Evolutionary conservation across 106 monocot species (phyloP), one percentile per base, ranked within the genome.

Genomic region (Dendrobium nobile): DNA sequence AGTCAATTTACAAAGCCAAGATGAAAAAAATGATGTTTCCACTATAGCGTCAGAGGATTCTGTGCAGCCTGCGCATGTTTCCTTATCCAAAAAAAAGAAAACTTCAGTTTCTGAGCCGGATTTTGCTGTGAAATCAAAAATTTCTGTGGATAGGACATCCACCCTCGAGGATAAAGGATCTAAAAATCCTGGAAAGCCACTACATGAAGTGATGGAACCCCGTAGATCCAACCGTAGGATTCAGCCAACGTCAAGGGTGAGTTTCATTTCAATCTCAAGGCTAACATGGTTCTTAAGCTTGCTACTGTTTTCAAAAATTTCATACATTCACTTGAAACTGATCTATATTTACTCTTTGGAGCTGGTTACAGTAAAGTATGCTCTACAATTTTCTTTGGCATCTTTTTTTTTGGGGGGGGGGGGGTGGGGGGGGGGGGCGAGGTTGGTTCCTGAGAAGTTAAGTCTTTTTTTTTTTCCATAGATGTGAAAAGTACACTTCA

Each of bases 161-260:
- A 70, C 26, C 75, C 73, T n/a, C 82, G 87, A 81, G 82, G 79
- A 45, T 10, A 88, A 80, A 44, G 45, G 73, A 2, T 74, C 77
- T 78, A 85, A 84, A 80, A 76, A 83, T 80, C 19, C 22, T 75
- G 86, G 79, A 22, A 87, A 80, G 51, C 28, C 43, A 44, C 18
- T 61, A 27, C 19, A 65, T 82, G 91, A 88, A 67, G 72, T 83
- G 16, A 72, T 45, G 76, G 93, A 95, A 80, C 92, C 95, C 43
- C 84, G 98, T n/a, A 92, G 98, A 78, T 99, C 98, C 16, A 93
- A 85, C 74, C 91, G 98, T 9, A 90, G 83, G 83, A 99, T 99
- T 76, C 98, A 95, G 70, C 98, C 98, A 48, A 99, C 98, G 13
- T 91, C 95, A 77, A 89, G 92, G 87, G 98, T 99, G 83, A 92